Evolutionary conservation across 2,329 filamentous ascomycete species (phyloP).

Genomic region (Verticillium klebahnii): DNA sequence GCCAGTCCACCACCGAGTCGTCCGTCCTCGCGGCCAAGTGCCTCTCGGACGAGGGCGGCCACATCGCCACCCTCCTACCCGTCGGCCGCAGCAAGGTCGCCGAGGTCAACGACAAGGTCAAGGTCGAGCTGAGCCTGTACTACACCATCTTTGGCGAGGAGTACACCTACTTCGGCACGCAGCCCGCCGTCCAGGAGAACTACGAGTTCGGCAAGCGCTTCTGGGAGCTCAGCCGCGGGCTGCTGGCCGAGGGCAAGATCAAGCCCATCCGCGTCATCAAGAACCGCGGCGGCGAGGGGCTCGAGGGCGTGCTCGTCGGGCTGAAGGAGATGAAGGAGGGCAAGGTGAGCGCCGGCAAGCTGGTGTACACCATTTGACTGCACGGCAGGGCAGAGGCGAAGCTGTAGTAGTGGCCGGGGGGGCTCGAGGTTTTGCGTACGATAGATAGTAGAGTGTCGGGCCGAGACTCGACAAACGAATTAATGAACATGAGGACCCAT

Average conservation of each 20-base stretch:
- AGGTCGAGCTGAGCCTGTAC: conserved; percentile 24
- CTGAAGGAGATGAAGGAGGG: conserved; percentile 25
- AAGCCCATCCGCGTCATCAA: conserved; percentile 23
- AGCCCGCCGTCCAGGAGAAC: conserved; percentile 15
- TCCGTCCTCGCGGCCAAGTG: conserved; percentile 17
- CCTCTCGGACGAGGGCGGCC: conserved; percentile 17
- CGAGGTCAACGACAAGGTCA: conserved; percentile 34
- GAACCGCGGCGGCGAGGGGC: conserved; percentile 22
- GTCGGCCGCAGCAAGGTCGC: conserved; percentile 30
- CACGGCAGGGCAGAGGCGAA: background rate
- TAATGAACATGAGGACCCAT: too few relatives aligned
- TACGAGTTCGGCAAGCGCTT: conserved; percentile 27
- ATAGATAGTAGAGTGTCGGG: too few relatives aligned
- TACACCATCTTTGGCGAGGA: conserved; percentile 31
- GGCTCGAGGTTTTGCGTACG: too few relatives aligned
- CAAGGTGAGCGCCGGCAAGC: conserved; percentile 33
- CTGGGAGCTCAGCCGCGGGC: conserved; percentile 22
- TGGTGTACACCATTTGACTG: conserved; percentile 32
- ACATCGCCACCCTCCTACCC: conserved; percentile 33
- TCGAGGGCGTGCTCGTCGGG: conserved; percentile 27
- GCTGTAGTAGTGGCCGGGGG: background rate
- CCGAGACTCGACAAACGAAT: too few relatives aligned
- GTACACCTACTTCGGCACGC: conserved; percentile 17
- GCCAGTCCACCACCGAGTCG: conserved; percentile 8
- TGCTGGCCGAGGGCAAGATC: conserved; percentile 30